A percentile compares a stretch with the other conserved stretches of the same genome.
Evolutionary conservation across 1,284 basidiomycete genomes (phyloP).

Genomic region (Leccinum pallidistipes): DNA sequence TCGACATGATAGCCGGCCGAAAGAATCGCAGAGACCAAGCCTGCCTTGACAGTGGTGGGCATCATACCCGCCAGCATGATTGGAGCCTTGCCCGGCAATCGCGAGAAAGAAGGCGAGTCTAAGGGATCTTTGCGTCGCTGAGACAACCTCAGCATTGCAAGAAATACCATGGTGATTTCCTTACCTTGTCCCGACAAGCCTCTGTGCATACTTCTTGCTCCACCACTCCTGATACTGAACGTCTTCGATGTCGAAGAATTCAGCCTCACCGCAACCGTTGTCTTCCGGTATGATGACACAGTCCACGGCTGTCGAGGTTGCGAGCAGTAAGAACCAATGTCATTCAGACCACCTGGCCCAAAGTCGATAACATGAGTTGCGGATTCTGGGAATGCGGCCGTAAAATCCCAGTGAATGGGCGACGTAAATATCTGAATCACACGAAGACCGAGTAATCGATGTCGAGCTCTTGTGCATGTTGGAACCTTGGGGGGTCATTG

Average conservation of each 20-base stretch:
- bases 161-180: conserved; percentile 17
- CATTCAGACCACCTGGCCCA: conserved; percentile 91
- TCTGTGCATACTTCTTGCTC: conserved; percentile 86
- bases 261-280: conserved; percentile 81
- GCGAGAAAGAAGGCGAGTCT: conserved; percentile 90
- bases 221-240: conserved; percentile 87
- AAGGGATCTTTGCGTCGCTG: conserved; percentile 87
- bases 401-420: conserved; percentile 91
- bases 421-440: conserved; percentile 90
- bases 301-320: conserved; percentile 91
- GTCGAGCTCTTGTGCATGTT: conserved; percentile 69
- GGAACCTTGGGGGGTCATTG: conserved; percentile 54
- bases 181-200: conserved; percentile 86
- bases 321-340: conserved; percentile 89
- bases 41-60: conserved; percentile 89
- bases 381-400: conserved; percentile 83
- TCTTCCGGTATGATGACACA: conserved; percentile 86
- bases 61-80: conserved; percentile 99
- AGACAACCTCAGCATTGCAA: conserved; percentile 13
- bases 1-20: conserved; percentile 96
- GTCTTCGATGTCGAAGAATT: conserved; percentile 72
- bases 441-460: conserved; percentile 80
- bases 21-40: conserved; percentile 90
- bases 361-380: conserved; percentile 97
- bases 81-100: conserved; percentile 92